Evolutionary conservation across 2,329 filamentous ascomycete species (phyloP).

Genomic region (Lachnellula arida): DNA sequence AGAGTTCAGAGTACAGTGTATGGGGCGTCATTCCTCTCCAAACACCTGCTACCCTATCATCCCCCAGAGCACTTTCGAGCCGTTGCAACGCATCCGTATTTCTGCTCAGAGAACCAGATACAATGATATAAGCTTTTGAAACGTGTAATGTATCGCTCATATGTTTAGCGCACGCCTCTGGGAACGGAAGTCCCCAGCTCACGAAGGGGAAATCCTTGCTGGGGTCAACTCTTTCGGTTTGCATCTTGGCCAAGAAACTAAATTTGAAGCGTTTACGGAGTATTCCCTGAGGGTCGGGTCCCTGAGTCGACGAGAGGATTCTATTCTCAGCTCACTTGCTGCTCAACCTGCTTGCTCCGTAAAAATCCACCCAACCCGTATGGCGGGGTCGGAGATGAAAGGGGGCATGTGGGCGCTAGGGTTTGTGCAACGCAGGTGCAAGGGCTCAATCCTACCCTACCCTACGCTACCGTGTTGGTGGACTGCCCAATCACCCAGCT

Average conservation of each 20-base stretch:
- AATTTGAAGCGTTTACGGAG: neutral
- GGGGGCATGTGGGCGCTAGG: too few relatives aligned
- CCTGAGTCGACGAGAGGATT: neutral
- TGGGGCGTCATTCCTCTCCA: conserved; percentile 26
- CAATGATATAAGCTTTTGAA: conserved; percentile 15
- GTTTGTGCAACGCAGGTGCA: too few relatives aligned
- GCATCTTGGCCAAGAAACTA: neutral
- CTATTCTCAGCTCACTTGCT: too few relatives aligned
- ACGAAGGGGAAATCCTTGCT: neutral
- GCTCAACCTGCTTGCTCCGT: too few relatives aligned
- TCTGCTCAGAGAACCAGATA: conserved; percentile 26
- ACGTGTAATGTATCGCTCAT: neutral
- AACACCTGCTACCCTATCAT: conserved; percentile 21
- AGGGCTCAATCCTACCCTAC: too few relatives aligned
- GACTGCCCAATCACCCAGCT: neutral
- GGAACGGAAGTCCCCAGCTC: neutral
- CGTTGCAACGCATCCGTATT: conserved; percentile 23
- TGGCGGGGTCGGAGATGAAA: too few relatives aligned
- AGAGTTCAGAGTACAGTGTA: conserved; percentile 24
- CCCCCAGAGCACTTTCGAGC: conserved; percentile 21
- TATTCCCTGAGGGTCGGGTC: too few relatives aligned
- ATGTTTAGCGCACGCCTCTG: neutral
- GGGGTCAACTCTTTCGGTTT: neutral
- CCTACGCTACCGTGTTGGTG: neutral
- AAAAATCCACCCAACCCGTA: too few relatives aligned